Evolutionary conservation across 2,329 filamentous ascomycete genomes (phyloP).

Genomic region (Claviceps monticola): DNA sequence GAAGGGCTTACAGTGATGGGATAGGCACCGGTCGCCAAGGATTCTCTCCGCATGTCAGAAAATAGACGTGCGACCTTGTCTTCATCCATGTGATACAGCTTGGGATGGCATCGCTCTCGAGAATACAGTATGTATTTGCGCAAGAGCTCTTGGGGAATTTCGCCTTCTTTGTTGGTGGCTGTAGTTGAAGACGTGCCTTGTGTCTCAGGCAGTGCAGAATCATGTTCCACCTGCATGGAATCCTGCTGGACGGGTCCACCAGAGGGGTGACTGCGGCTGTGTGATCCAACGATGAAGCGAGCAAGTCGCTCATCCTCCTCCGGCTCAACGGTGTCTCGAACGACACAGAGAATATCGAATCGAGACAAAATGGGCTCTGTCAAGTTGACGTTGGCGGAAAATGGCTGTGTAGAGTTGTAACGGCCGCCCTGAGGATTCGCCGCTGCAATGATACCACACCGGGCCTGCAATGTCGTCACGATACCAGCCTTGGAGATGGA

Average conservation of each 20-base stretch:
- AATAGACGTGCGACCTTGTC: slow-evolving; percentile 93
- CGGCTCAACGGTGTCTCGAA: slow-evolving; percentile 89
- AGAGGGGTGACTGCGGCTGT: slow-evolving; percentile 74
- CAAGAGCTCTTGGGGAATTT: slow-evolving; percentile 81
- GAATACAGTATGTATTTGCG: slow-evolving; percentile 97
- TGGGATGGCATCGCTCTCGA: slow-evolving; percentile 75
- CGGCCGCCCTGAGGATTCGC: slow-evolving; percentile 93
- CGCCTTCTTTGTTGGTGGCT: slow-evolving; percentile 35
- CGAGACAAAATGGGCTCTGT: slow-evolving; percentile 95
- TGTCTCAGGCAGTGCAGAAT: slow-evolving; percentile 29
- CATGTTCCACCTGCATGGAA: slow-evolving; percentile 50
- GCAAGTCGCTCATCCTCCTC: slow-evolving; percentile 85
- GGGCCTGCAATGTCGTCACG: slow-evolving; percentile 88
- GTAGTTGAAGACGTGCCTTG: slow-evolving; percentile 12
- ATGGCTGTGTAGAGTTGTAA: slow-evolving; percentile 92
- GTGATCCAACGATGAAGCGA: slow-evolving; percentile 87
- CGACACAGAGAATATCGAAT: slow-evolving; percentile 94
- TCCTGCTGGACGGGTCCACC: slow-evolving; percentile 31
- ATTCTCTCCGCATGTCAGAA: slow-evolving; percentile 90
- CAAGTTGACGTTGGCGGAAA: slow-evolving; percentile 90
- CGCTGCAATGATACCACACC: slow-evolving; percentile 90
- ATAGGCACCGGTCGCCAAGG: slow-evolving; percentile 85
- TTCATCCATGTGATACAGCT: slow-evolving; percentile 93
- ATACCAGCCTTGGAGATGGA: slow-evolving; percentile 98
- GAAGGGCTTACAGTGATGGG: slow-evolving; percentile 73